These are phyloP conservation scores for Microbotryum saponariae DNA, from an alignment of 1,284 basidiomycete genomes.

Conservation along the genomic window DNA sequence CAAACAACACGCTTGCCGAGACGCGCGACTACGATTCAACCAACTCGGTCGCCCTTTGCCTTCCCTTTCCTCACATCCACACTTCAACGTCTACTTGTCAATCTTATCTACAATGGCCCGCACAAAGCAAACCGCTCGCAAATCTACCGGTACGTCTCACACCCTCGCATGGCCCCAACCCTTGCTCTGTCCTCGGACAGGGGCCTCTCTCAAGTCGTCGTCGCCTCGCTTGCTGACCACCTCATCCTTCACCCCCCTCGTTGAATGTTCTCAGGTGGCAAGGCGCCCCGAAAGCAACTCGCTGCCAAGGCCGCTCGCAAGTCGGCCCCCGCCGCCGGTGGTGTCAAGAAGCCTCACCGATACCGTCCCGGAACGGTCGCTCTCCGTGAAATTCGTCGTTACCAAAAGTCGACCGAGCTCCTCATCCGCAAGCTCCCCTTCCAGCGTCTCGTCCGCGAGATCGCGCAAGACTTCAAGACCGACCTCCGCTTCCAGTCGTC, in stretches of 20 bases:
- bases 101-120: constrained; percentile 38
- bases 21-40: no score
- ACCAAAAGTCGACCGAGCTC: constrained; percentile 39
- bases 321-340: constrained; percentile 68
- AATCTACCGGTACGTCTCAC: constrained; percentile 47
- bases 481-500: constrained; percentile 87
- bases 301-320: constrained; percentile 49
- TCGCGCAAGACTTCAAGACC: constrained; percentile 45
- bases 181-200: constrained; percentile 40
- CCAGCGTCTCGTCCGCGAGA: constrained; percentile 34
- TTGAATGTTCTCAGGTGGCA: constrained; percentile 40
- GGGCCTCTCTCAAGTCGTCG: constrained; percentile 39
- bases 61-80: not conserved
- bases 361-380: constrained; percentile 38
- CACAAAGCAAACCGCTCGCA: constrained; percentile 56
- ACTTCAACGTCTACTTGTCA: not conserved
- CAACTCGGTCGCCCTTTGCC: not conserved
- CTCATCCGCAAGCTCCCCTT: constrained; percentile 39
- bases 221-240: constrained; percentile 21
- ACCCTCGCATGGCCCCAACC: constrained; percentile 34
- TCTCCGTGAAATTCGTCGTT: constrained; percentile 36
- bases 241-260: constrained; percentile 22
- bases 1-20: no score
- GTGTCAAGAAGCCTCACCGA: constrained; percentile 69
- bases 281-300: constrained; percentile 51